phyloP scores from a whole-genome alignment of 1,284 basidiomycete genomes.

The Ceratobasidium sp. region DNA sequence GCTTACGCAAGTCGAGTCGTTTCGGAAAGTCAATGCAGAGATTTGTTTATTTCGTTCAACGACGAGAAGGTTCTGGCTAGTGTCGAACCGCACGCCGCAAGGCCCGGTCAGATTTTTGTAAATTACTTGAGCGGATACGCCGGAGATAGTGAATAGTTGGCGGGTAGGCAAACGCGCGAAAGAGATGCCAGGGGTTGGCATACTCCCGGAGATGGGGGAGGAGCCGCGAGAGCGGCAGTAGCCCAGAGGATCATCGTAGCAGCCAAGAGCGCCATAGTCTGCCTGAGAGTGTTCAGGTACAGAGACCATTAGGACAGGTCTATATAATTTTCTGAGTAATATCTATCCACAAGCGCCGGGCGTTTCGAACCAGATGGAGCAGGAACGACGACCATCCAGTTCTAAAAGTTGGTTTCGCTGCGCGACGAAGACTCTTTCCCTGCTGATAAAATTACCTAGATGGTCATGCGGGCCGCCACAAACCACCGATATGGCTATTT shows the following conservation, averaged over 20 bases:
- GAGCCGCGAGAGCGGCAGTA: neutral
- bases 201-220: slow-evolving; percentile 10
- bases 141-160: slow-evolving; percentile 53
- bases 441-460: neutral
- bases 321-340: no score
- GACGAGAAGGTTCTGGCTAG: slow-evolving; percentile 59
- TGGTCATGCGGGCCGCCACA: neutral
- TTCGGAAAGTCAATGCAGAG: slow-evolving; percentile 56
- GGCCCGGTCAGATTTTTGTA: slow-evolving; percentile 61
- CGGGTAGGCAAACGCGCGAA: slow-evolving; percentile 4
- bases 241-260: neutral
- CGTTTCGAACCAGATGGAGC: slow-evolving; percentile 11
- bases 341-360: neutral
- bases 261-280: neutral
- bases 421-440: neutral
- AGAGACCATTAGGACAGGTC: no score
- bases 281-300: no score
- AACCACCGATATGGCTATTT: neutral
- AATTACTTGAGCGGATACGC: slow-evolving; percentile 57
- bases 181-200: slow-evolving; percentile 25
- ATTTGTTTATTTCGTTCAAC: slow-evolving; percentile 61
- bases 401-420: neutral
- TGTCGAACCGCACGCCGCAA: slow-evolving; percentile 60
- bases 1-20: slow-evolving; percentile 52
- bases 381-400: neutral